Evolutionary conservation across 805 yeast genomes (phyloP), one percentile per base, ranked within the genome.

Genomic region (Saccharomycopsis amapae): DNA sequence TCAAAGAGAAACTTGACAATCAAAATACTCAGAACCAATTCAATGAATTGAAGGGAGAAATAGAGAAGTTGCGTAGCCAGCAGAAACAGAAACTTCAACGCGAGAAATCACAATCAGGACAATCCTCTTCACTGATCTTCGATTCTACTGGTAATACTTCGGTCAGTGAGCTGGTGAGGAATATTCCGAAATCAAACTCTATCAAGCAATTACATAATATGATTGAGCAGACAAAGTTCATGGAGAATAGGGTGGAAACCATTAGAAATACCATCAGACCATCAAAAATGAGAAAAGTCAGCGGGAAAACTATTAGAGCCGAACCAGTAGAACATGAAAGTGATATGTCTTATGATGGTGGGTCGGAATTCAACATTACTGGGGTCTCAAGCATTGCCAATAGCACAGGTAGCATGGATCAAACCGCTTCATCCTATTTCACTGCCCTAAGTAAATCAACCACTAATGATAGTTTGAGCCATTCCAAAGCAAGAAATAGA

Each of bases 161-260:
- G 9, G 17, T 28, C n/a, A 18, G 39, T 7, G 34, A 44, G 15
- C 24, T 42, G 38, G 26, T 25, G 30, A 28, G 40, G 33, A 44
- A 44, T 12, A 44, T 60, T 40, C 46, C 58, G 1, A 56, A 57
- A 42, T 59, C 63, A 1, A 55, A 54, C 7, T 61, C 64, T 0
- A 49, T 62, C 19, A 50, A 58, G 38, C 64, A 61, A 31, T 42
- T 62, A 12, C 64, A 61, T 41, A 40, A 56, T 10, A 57, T 62
- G 55, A 51, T 61, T 30, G 58, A 58, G 26, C 62, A 58, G 24
- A 55, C 63, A 0, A 57, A 54, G 42, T 61, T 50, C 10, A 56
- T 62, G 58, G 62, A 53, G 17, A 51, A 55, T 19, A 58, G 58
- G 47, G 51, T 62, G 4, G 61, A 52, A 26, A 50, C 52, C 34